phyloP scores from a whole-genome alignment of 2,329 filamentous ascomycete genomes.

The Botrytis sinoallii region DNA sequence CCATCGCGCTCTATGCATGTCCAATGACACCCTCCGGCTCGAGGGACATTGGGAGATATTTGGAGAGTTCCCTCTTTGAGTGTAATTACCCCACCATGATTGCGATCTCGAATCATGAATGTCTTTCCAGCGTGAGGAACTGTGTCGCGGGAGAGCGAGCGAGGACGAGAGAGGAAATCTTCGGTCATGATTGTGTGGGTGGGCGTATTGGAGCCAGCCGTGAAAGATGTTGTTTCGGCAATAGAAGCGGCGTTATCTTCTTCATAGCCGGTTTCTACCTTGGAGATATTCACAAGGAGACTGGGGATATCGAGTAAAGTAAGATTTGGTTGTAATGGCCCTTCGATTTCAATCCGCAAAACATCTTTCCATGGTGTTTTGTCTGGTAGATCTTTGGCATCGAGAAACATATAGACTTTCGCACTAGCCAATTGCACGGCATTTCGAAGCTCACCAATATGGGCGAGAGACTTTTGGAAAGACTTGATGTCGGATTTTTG shows the following conservation, averaged over 20 bases:
- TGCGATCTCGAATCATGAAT: constrained; percentile 7
- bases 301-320: constrained; percentile 16
- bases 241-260: neutral
- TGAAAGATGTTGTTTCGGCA: neutral
- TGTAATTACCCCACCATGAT: neutral
- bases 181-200: constrained; percentile 5
- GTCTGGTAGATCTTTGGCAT: neutral
- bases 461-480: constrained; percentile 3
- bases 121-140: constrained; percentile 7
- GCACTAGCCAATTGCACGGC: neutral
- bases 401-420: neutral
- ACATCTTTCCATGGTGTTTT: constrained; percentile 11
- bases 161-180: neutral
- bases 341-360: constrained; percentile 16
- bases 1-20: constrained; percentile 9
- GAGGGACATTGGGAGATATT: neutral
- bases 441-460: neutral
- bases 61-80: neutral
- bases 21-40: constrained; percentile 9
- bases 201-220: neutral
- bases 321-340: constrained; percentile 9
- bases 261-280: neutral
- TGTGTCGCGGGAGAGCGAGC: neutral
- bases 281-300: constrained; percentile 3
- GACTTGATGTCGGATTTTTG: neutral